These are phyloP conservation scores for Ustilago lituana DNA, from an alignment of 1,284 basidiomycete genomes.

Conservation along the genomic window DNA sequence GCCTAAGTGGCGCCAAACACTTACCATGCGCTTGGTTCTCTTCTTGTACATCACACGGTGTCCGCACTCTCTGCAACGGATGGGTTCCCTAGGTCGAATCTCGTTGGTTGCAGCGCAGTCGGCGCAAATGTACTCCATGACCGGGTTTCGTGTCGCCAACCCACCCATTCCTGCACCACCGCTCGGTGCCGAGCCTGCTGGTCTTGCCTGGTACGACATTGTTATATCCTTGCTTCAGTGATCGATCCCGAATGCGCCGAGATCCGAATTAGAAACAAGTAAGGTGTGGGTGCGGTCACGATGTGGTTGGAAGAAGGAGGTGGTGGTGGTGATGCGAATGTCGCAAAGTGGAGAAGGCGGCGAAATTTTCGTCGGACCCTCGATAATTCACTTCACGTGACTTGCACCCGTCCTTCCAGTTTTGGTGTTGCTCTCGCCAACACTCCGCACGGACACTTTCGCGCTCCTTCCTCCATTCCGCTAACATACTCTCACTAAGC, in stretches of 20 bases:
- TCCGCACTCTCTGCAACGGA: conserved; percentile 95
- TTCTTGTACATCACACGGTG: conserved; percentile 99
- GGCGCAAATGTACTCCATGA: conserved; percentile 83
- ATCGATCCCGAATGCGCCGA: too few relatives aligned
- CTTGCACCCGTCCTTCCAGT: background rate
- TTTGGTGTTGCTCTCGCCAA: conserved; percentile 3
- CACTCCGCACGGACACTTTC: conserved; percentile 8
- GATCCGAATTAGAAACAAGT: too few relatives aligned
- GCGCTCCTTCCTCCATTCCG: background rate
- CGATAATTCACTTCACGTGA: conserved; percentile 24
- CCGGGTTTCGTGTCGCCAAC: conserved; percentile 46
- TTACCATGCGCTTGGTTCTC: conserved; percentile 87
- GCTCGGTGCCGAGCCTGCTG: conserved; percentile 38
- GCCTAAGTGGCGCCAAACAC: conserved; percentile 68
- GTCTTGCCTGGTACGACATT: conserved; percentile 48
- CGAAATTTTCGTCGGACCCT: conserved; percentile 25
- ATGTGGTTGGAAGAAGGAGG: conserved; percentile 6
- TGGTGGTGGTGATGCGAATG: too few relatives aligned
- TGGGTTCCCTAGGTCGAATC: conserved; percentile 91
- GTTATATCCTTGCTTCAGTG: conserved; percentile 1
- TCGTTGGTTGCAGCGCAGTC: conserved; percentile 94
- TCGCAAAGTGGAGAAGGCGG: conserved; percentile 30
- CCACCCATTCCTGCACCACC: conserved; percentile 38
- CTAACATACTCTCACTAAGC: background rate
- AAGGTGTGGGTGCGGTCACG: background rate